Percentiles rank a stretch among this genome's conserved stretches.
Conservation (phyloP, 495 filamentous ascomycete genomes). For the Lichina pygmaea region DNA sequence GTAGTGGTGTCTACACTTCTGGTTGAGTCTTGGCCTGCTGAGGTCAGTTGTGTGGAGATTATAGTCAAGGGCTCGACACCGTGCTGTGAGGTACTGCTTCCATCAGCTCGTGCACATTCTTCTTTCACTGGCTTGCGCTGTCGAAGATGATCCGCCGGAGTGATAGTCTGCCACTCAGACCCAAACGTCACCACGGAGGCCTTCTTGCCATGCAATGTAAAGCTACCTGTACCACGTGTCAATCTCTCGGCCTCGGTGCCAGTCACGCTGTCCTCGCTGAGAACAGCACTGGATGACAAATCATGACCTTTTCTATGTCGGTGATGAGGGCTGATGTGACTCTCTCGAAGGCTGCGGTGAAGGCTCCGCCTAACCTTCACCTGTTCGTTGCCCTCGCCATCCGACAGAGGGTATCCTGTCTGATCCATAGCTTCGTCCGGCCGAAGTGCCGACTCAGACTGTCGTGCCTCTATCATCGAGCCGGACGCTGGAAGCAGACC, state of each 20-base stretch:
- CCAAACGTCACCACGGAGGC: slow-evolving; percentile 89
- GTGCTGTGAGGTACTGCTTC: too few species aligned
- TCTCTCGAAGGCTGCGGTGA: slow-evolving; percentile 79
- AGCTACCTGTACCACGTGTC: slow-evolving; percentile 53
- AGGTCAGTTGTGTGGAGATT: too few species aligned
- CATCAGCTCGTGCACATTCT: too few species aligned
- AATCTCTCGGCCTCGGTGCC: slow-evolving; percentile 33
- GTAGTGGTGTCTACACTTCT: too few species aligned
- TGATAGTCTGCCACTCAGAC: slow-evolving; percentile 62
- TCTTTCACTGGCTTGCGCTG: slow-evolving; percentile 19
- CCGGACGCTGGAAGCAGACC: neutral
- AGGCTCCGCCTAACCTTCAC: slow-evolving; percentile 59
- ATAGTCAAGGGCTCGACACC: too few species aligned
- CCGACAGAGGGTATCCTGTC: slow-evolving; percentile 11
- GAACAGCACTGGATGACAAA: slow-evolving; percentile 29
- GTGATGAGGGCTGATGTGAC: slow-evolving; percentile 34
- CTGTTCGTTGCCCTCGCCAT: slow-evolving; percentile 16
- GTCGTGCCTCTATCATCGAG: neutral
- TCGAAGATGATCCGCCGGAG: slow-evolving; percentile 47
- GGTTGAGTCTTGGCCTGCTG: too few species aligned
- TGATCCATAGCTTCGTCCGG: slow-evolving; percentile 13
- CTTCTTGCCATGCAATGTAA: slow-evolving; percentile 94
- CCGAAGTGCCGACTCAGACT: slow-evolving; percentile 3
- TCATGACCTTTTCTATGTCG: slow-evolving; percentile 55
- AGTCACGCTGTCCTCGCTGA: slow-evolving; percentile 30